A percentile compares a stretch with the other conserved stretches of the same genome.
Evolutionary conservation across 2,329 filamentous ascomycete genomes (phyloP).

Genomic region (Bretziella fagacearum): DNA sequence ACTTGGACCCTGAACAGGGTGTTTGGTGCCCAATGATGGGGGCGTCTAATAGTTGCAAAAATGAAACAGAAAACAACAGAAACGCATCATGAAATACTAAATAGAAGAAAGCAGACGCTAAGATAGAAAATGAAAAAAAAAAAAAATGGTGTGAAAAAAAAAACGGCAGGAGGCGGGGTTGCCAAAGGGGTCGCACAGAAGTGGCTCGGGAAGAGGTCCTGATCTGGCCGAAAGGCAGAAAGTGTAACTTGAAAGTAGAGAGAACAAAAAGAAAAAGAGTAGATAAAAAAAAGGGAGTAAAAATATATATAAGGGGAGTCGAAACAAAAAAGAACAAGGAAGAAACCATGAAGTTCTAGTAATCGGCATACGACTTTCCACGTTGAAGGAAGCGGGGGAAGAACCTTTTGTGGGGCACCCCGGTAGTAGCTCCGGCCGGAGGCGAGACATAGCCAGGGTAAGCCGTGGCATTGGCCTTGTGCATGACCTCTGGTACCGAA

Average conservation of each 20-base stretch:
- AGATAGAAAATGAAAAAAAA: background rate
- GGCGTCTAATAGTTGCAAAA: background rate
- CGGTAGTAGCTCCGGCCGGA: no score
- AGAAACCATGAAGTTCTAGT: background rate
- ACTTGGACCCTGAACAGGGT: background rate
- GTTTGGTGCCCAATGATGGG: background rate
- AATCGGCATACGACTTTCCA: background rate
- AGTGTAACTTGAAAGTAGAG: background rate
- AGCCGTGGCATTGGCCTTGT: no score
- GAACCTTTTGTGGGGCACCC: slow-evolving; percentile 20
- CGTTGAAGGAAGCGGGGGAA: slow-evolving; percentile 13
- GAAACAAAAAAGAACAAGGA: no score
- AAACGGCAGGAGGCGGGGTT: background rate
- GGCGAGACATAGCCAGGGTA: no score
- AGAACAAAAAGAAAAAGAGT: background rate
- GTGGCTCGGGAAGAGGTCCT: background rate
- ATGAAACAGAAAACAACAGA: slow-evolving; percentile 3
- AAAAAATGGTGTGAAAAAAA: background rate
- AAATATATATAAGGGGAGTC: no score
- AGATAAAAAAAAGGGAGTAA: no score
- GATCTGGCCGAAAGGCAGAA: background rate
- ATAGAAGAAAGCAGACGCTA: background rate
- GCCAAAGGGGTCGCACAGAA: background rate
- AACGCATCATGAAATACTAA: slow-evolving; percentile 1
- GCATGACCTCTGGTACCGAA: background rate